These are phyloP conservation scores for Hymenotorrendiella dingleyae DNA, from an alignment of 2,329 filamentous ascomycete genomes.

Conservation along the genomic window DNA sequence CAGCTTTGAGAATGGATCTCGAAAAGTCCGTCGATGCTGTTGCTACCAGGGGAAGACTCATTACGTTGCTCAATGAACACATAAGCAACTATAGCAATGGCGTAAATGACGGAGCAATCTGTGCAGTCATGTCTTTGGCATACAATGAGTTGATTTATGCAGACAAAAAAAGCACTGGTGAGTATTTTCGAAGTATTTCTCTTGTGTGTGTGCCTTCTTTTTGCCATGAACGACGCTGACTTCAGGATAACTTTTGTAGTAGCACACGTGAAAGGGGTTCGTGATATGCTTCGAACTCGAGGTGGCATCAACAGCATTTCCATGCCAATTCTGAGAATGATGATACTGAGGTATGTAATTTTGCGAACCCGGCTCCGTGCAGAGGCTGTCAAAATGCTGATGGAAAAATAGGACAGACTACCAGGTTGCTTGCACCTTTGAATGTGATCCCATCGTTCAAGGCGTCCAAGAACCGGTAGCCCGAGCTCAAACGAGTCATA, in stretches of 20 bases:
- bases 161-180: constrained; percentile 28
- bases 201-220: too few species aligned
- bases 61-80: constrained; percentile 27
- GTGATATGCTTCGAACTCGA: constrained; percentile 26
- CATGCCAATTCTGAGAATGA: constrained; percentile 12
- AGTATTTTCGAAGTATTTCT: too few species aligned
- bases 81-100: constrained; percentile 16
- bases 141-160: constrained; percentile 28
- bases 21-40: constrained; percentile 26
- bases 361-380: constrained; percentile 7
- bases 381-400: constrained; percentile 6
- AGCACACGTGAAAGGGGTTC: constrained; percentile 30
- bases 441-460: constrained; percentile 27
- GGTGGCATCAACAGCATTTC: constrained; percentile 24
- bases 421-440: constrained; percentile 29
- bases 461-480: constrained; percentile 10
- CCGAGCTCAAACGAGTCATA: constrained; percentile 15
- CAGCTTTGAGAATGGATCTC: constrained; percentile 16
- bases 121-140: constrained; percentile 28
- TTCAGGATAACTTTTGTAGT: too few species aligned
- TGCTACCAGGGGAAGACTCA: constrained; percentile 23
- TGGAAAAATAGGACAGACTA: constrained; percentile 28
- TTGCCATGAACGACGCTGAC: too few species aligned
- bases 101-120: constrained; percentile 26
- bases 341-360: constrained; percentile 22